These are phyloP conservation scores for Solanum etuberosum DNA, from an alignment of 257 asterid genomes.

Conservation along the genomic window DNA sequence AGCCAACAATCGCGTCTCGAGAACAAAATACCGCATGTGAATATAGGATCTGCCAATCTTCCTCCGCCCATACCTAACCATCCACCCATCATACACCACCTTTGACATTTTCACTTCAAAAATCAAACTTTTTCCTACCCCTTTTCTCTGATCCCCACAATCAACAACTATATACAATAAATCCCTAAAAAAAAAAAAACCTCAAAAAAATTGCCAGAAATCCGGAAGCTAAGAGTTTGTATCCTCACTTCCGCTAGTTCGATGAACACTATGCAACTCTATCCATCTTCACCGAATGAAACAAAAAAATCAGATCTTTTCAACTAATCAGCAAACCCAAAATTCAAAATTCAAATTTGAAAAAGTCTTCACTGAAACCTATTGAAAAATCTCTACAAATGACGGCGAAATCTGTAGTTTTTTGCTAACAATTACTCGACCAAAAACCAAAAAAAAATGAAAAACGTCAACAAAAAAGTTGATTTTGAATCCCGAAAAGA, in stretches of 20 bases:
- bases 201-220: neutral
- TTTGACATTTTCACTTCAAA: slow-evolving; percentile 32
- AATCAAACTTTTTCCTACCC: neutral
- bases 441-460: neutral
- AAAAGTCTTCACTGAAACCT: neutral
- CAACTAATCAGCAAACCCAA: neutral
- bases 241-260: neutral
- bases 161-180: neutral
- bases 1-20: slow-evolving; percentile 65
- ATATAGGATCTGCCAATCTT: slow-evolving; percentile 79
- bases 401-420: neutral
- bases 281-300: neutral
- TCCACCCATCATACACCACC: slow-evolving; percentile 89
- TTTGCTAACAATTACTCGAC: neutral
- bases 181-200: neutral
- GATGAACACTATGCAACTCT: neutral
- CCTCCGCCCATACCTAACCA: slow-evolving; percentile 95
- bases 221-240: neutral
- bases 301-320: neutral
- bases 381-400: neutral
- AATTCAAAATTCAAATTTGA: neutral
- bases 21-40: slow-evolving; percentile 88
- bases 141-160: neutral
- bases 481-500: neutral
- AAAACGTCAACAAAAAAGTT: neutral